Evolutionary conservation across 352 stramenopile genomes (phyloP), one percentile per base, ranked within the genome.

Genomic region (Phytophthora lateralis): DNA sequence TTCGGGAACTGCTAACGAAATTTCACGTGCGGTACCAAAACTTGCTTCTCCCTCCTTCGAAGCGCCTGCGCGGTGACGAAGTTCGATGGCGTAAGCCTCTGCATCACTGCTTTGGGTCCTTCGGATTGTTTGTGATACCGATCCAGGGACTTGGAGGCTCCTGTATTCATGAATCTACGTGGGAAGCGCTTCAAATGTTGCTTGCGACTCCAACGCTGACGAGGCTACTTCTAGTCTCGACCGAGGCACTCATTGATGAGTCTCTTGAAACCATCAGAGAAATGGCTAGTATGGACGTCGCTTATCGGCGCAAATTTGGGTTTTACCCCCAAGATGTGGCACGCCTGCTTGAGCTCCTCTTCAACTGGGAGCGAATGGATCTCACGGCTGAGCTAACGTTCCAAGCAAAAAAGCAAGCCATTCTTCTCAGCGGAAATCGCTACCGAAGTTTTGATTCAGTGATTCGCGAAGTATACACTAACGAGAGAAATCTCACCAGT

Each of bases 81-180:
- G 26, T 38, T n/a, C 24, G 63, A 7, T 52, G 55, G 20, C 30
- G 12, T 7, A 72, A 72, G 12, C 66, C 75, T 10, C 21, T 90
- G 6, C 46, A n/a, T 1, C 69, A 82, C 27, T 61, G 50, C 6
- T 77, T 81, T 54, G 78, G 78, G 6, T 21, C 55, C 3, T 79
- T 87, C 21, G 81, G 81, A 0, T n/a, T 85, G 2, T 88, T 88
- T 39, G 50, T 90, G 0, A 29, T 90, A 4, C 76, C 78, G 3
- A 47, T 66, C 14, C 46, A 58, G 6, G 43, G 57, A 7, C 34
- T 53, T 30, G 63, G 42, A 49, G 60, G 63, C 0, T 62, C 30
- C 1, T 65, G 35, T 12, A 57, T 77, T 18, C 48, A 66, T 12
- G 27, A 47, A 27, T 41, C 12, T 11, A 67, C 54, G 2, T 88